Evolutionary conservation across 495 filamentous ascomycete genomes (phyloP).

Genomic region (Gamarada debralockiae): DNA sequence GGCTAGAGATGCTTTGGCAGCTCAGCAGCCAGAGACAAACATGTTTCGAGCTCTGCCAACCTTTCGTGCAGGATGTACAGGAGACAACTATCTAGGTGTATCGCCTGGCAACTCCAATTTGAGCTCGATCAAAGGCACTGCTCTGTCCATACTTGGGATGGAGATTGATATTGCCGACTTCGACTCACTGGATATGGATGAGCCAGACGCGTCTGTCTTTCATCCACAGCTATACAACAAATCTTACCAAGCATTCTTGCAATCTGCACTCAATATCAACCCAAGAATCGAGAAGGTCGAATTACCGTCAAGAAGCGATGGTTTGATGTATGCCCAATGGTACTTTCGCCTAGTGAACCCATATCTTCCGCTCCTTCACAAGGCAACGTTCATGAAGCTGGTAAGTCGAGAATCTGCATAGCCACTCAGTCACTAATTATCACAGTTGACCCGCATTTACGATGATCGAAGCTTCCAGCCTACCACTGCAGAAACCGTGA

Average conservation of each 20-base stretch:
- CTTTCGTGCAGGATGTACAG: conserved; percentile 51
- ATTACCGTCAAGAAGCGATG: conserved; percentile 52
- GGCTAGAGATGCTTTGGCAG: conserved; percentile 14
- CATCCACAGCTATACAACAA: conserved; percentile 54
- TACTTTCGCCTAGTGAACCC: conserved; percentile 69
- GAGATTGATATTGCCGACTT: conserved; percentile 75
- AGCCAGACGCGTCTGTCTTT: conserved; percentile 41
- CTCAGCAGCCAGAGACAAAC: conserved; percentile 36
- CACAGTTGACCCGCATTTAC: conserved; percentile 56
- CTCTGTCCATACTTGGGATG: conserved; percentile 68
- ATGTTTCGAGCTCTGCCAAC: conserved; percentile 35
- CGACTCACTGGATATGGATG: conserved; percentile 58
- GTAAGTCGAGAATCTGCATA: conserved; percentile 40
- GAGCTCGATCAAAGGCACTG: conserved; percentile 70
- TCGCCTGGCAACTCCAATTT: conserved; percentile 60
- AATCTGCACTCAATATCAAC: conserved; percentile 55
- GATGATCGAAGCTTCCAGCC: conserved; percentile 58
- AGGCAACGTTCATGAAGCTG: conserved; percentile 61
- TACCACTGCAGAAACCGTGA: conserved; percentile 60
- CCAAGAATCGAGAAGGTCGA: conserved; percentile 49
- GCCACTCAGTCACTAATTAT: conserved; percentile 4
- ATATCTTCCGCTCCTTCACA: conserved; percentile 70
- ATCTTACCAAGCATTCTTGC: conserved; percentile 63
- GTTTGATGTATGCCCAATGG: conserved; percentile 60
- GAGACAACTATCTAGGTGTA: conserved; percentile 71